Conservation (phyloP, 768 basidiomycete genomes). For the Lentinula sp. region DNA sequence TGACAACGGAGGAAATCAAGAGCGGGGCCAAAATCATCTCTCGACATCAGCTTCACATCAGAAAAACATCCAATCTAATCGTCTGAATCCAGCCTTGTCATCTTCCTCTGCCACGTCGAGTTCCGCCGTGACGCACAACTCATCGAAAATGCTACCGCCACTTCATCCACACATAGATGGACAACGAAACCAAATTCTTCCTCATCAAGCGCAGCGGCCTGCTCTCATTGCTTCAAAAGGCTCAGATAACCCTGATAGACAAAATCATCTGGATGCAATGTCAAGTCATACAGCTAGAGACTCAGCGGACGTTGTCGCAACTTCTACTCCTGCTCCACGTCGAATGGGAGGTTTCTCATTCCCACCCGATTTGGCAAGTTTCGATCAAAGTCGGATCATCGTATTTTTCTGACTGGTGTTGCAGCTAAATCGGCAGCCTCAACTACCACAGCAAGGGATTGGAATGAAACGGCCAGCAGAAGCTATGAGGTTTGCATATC, state of each 20-base stretch:
- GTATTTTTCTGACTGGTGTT: neutral
- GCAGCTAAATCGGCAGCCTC: neutral
- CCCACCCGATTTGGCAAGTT: conserved; percentile 1
- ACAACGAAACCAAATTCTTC: neutral
- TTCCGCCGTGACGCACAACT: neutral
- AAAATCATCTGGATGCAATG: too few relatives aligned
- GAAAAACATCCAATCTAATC: neutral
- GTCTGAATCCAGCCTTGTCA: neutral
- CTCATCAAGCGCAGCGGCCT: neutral
- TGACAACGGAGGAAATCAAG: conserved; percentile 14
- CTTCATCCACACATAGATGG: neutral
- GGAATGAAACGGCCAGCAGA: neutral
- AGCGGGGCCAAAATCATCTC: neutral
- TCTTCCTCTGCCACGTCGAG: neutral
- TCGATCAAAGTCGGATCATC: neutral
- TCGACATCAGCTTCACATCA: neutral
- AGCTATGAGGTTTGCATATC: neutral
- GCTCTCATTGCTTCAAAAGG: neutral
- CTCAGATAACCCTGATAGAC: neutral
- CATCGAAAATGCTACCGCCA: neutral
- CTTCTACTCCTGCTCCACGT: neutral
- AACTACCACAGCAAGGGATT: neutral
- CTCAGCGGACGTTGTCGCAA: neutral
- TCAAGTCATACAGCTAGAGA: neutral
- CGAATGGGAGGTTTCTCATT: conserved; percentile 5